Base-by-base conservation (phyloP, 768 basidiomycete species). In the Mycena floridula region DNA sequence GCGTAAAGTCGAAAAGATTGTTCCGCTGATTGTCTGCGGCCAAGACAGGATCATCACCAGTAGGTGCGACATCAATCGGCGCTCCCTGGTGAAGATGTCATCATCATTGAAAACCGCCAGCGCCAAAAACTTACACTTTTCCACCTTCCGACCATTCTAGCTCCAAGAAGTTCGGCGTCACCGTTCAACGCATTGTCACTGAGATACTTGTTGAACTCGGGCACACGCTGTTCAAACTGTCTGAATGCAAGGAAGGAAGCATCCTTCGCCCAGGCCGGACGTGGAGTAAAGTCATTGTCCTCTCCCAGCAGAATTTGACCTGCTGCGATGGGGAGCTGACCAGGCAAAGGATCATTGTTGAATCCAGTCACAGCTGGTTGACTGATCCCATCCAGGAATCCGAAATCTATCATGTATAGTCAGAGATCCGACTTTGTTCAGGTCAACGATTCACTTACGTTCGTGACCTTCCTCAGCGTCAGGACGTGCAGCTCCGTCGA, bases 101-200 rank as follows among this genome's bases (percentile, higher is more conserved):
- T 23, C 5, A 37, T 39, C 35, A n/a, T 20, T 9, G 15, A 23
- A 37, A 20, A 6, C 18, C 25, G 27, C 2, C 7, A 22, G 35
- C 30, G 11, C 23, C 25, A 12, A 32, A 4, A 8, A 50, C 54
- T 27, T 50, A 59, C 60, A 42, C 57, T 60, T 45, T 61, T 63
- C 62, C 60, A 67, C 2, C 65, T 53, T 2, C 65, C 65, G 15
- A 65, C 49, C 52, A 67, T 58, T 28, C 64, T 54, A 15, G 63
- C 65, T 30, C 59, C 61, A 5, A 58, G 50, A 35, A 62, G 56
- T 16, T 53, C 60, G n/a, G 57, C 50, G 5, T 25, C 40, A 7
- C 42, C 44, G 16, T 46, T 47, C 9, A 59, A 48, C 11, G 58
- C 50, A 35, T 59, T 25, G 30, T 55, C 52, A 4, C 42, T 28